phyloP scores from a whole-genome alignment of 495 filamentous ascomycete genomes.

The Penicillium pulvis region DNA sequence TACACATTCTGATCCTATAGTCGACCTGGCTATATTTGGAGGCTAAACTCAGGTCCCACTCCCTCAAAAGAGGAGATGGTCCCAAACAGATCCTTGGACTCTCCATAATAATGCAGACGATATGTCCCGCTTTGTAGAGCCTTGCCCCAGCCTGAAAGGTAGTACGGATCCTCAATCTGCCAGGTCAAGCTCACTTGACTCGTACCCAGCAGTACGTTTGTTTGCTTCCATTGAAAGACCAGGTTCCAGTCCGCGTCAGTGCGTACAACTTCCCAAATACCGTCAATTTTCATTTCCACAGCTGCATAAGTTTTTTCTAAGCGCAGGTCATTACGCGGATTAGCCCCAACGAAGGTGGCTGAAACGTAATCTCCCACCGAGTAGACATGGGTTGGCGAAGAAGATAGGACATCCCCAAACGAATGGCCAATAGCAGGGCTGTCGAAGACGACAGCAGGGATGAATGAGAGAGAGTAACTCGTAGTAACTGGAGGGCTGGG shows the following conservation, averaged over 20 bases:
- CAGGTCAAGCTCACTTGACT: too few relatives aligned
- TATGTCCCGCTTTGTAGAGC: too few relatives aligned
- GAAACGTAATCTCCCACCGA: constrained; percentile 55
- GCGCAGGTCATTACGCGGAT: constrained; percentile 83
- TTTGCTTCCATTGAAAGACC: too few relatives aligned
- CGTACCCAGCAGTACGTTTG: too few relatives aligned
- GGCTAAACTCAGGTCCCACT: too few relatives aligned
- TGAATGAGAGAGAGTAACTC: constrained; percentile 78
- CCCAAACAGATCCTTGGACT: too few relatives aligned
- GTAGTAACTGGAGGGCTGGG: constrained; percentile 80
- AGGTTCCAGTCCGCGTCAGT: constrained; percentile 31
- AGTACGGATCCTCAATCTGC: too few relatives aligned
- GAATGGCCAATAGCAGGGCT: constrained; percentile 63
- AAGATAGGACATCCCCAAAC: constrained; percentile 77
- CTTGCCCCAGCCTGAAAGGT: too few relatives aligned
- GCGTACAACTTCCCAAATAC: constrained; percentile 65
- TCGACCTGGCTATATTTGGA: too few relatives aligned
- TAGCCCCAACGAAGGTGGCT: constrained; percentile 80
- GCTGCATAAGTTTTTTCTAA: constrained; percentile 78
- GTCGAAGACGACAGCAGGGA: constrained; percentile 77
- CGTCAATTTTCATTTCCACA: constrained; percentile 64
- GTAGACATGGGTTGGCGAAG: constrained; percentile 47
- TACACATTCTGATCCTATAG: too few relatives aligned
- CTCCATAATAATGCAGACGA: too few relatives aligned
- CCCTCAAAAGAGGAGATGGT: constrained; percentile 57